These are phyloP conservation scores for Parasitella parasitica DNA, from an alignment of 371 early-diverging fungal genomes.

Conservation along the genomic window DNA sequence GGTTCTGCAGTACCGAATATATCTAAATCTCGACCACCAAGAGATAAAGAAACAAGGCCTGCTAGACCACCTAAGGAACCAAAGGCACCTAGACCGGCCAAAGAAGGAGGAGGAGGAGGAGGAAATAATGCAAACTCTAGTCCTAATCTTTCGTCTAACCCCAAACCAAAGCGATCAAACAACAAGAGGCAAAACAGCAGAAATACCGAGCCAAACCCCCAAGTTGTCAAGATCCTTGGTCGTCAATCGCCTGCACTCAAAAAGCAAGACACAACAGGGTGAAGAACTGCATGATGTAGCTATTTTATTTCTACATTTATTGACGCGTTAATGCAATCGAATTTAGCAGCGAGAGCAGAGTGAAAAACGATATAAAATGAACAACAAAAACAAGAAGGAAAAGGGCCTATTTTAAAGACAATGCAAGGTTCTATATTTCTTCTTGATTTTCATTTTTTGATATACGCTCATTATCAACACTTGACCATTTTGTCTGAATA, in stretches of 20 bases:
- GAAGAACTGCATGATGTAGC: not conserved
- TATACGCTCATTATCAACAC: no score
- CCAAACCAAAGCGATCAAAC: slow-evolving; percentile 16
- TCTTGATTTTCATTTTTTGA: no score
- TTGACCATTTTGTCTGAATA: no score
- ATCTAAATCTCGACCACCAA: not conserved
- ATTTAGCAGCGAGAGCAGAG: no score
- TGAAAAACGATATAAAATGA: no score
- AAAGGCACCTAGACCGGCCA: slow-evolving; percentile 9
- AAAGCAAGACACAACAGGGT: not conserved
- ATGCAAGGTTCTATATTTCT: no score
- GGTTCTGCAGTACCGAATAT: not conserved
- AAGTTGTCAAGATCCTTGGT: slow-evolving; percentile 34
- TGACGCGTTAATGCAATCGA: no score
- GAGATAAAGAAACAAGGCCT: not conserved
- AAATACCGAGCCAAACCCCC: slow-evolving; percentile 15
- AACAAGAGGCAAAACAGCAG: slow-evolving; percentile 1
- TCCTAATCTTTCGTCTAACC: no score
- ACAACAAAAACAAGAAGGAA: no score
- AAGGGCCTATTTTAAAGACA: no score
- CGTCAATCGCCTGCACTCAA: slow-evolving; percentile 15
- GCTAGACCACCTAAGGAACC: slow-evolving; percentile 5
- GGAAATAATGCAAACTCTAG: not conserved
- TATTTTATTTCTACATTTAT: not conserved
- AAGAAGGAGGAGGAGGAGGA: not conserved